These are phyloP conservation scores for Leishmania major DNA, from an alignment of 208 protist species.

Conservation along the genomic window DNA sequence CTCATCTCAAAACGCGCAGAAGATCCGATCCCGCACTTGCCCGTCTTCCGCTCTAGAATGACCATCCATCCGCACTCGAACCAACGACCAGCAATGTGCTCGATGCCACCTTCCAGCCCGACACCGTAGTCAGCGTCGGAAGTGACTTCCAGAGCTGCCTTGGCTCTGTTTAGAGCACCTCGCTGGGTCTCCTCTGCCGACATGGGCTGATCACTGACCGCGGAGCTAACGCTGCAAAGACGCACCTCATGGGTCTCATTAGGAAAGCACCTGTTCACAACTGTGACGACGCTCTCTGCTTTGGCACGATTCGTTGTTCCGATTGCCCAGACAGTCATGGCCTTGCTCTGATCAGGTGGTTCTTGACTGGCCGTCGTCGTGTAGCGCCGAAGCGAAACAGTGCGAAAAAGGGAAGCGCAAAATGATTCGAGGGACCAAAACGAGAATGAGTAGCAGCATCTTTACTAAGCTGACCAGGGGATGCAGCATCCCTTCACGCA, in stretches of 20 bases:
- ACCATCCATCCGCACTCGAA: constrained; percentile 89
- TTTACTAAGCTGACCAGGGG: background rate
- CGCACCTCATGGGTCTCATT: constrained; percentile 45
- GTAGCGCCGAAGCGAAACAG: background rate
- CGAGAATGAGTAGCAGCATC: background rate
- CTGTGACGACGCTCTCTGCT: constrained; percentile 43
- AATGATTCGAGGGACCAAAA: constrained; percentile 4
- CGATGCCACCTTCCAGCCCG: constrained; percentile 76
- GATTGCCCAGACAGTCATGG: constrained; percentile 59
- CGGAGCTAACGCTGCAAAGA: constrained; percentile 44
- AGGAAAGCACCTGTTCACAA: constrained; percentile 67
- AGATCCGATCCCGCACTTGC: constrained; percentile 59
- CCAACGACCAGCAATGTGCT: constrained; percentile 63
- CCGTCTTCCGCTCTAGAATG: constrained; percentile 56
- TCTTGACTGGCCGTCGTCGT: background rate
- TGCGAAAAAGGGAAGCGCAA: constrained; percentile 11
- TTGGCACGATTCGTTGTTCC: constrained; percentile 85
- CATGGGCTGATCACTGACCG: constrained; percentile 76
- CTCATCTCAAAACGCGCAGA: constrained; percentile 87
- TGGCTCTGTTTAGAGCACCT: constrained; percentile 57
- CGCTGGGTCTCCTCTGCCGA: constrained; percentile 68
- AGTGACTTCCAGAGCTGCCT: constrained; percentile 44
- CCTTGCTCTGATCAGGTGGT: background rate
- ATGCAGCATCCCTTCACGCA: background rate
- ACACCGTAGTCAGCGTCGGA: constrained; percentile 72